Conservation (phyloP, 257 asterid genomes). For the Solanum gandarillasii region DNA sequence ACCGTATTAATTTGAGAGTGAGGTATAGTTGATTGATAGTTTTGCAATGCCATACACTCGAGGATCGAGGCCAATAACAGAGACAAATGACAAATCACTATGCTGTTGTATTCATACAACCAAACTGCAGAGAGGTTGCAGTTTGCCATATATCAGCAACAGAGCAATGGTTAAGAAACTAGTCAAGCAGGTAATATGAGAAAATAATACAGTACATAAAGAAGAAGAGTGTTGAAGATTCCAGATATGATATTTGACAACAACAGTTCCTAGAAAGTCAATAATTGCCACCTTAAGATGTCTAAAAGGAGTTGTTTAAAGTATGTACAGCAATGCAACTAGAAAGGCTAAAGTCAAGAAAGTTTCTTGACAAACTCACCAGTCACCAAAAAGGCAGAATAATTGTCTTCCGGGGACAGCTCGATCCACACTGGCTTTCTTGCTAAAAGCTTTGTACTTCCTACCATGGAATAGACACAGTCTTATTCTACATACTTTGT, state of each 20-base stretch:
- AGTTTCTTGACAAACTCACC: slow-evolving; percentile 27
- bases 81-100: neutral
- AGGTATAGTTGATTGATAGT: neutral
- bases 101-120: neutral
- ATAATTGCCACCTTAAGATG: neutral
- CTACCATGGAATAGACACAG: neutral
- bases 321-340: slow-evolving; percentile 6
- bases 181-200: neutral
- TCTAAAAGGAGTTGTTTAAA: neutral
- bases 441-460: neutral
- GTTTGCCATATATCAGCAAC: neutral
- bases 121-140: neutral
- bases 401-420: neutral
- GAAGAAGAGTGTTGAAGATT: neutral
- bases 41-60: neutral
- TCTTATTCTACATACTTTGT: neutral
- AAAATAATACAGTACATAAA: neutral
- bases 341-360: slow-evolving; percentile 16
- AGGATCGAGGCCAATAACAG: neutral
- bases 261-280: slow-evolving; percentile 4
- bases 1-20: neutral
- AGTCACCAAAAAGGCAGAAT: neutral
- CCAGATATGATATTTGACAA: neutral
- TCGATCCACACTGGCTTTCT: neutral
- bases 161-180: neutral